Percentiles rank a stretch among this genome's conserved stretches.
phyloP scores from a whole-genome alignment of 1,284 basidiomycete genomes.

The Ustilago hordei region DNA sequence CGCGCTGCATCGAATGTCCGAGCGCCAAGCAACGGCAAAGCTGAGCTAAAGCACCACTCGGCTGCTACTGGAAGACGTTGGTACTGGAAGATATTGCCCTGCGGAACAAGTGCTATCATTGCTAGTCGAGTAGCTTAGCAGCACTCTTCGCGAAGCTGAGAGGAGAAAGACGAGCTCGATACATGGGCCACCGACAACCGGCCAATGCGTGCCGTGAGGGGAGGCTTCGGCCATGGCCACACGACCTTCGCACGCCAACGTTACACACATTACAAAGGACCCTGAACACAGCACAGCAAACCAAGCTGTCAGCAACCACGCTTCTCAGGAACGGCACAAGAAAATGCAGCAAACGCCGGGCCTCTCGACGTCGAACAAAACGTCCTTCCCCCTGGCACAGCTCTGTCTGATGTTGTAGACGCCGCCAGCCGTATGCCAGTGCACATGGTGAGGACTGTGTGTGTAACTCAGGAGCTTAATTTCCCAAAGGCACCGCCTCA shows the following conservation, averaged over 20 bases:
- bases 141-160: not conserved
- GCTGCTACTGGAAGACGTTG: not conserved
- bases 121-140: too few relatives aligned
- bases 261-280: not conserved
- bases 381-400: not conserved
- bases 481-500: not conserved
- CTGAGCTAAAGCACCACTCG: not conserved
- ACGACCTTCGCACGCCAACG: not conserved
- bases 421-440: not conserved
- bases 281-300: not conserved
- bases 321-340: too few relatives aligned
- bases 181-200: slow-evolving; percentile 2
- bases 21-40: not conserved
- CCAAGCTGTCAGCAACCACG: not conserved
- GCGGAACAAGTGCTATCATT: too few relatives aligned
- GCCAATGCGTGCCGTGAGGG: not conserved
- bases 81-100: not conserved
- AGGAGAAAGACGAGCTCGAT: not conserved
- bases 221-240: not conserved
- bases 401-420: not conserved
- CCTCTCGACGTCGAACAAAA: not conserved
- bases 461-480: not conserved
- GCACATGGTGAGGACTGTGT: not conserved
- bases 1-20: not conserved
- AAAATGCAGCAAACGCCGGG: too few relatives aligned